Evolutionary conservation across 768 basidiomycete genomes (phyloP).

Genomic region (Mycena haematopus): DNA sequence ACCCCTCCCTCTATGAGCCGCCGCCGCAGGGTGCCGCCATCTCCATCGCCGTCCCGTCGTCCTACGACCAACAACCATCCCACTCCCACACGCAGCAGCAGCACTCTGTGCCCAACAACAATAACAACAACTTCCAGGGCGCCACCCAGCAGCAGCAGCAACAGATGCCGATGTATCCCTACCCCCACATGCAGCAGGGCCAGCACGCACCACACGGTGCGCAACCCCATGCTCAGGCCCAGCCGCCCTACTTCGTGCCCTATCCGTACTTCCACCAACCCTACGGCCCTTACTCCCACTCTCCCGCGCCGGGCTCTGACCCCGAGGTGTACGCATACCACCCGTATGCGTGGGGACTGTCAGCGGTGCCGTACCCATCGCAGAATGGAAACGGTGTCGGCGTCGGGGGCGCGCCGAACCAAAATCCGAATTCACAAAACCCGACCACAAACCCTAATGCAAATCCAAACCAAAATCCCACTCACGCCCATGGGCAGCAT

Average conservation of each 20-base stretch:
- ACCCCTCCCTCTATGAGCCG: constrained; percentile 76
- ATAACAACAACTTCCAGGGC: constrained; percentile 31
- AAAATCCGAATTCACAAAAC: constrained; percentile 20
- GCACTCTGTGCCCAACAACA: constrained; percentile 34
- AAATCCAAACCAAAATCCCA: not conserved
- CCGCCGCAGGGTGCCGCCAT: constrained; percentile 35
- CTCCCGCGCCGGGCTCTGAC: not conserved
- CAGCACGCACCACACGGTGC: constrained; percentile 2
- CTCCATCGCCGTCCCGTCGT: constrained; percentile 36
- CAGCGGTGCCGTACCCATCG: constrained; percentile 34
- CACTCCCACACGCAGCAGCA: constrained; percentile 44
- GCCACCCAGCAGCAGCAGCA: constrained; percentile 32
- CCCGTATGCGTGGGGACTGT: constrained; percentile 34
- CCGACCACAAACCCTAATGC: not conserved
- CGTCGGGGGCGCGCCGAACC: constrained; percentile 20
- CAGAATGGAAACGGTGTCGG: constrained; percentile 12
- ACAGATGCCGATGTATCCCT: constrained; percentile 13
- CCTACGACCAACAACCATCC: constrained; percentile 38
- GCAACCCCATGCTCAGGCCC: constrained; percentile 1
- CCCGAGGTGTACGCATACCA: not conserved
- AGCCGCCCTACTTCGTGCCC: constrained; percentile 36
- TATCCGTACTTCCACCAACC: constrained; percentile 41
- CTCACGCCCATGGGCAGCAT: not conserved
- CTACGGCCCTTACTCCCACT: constrained; percentile 27
- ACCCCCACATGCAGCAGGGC: constrained; percentile 38